Evolutionary conservation across 2,329 filamentous ascomycete species (phyloP).

Genomic region (Diaporthe australafricana): DNA sequence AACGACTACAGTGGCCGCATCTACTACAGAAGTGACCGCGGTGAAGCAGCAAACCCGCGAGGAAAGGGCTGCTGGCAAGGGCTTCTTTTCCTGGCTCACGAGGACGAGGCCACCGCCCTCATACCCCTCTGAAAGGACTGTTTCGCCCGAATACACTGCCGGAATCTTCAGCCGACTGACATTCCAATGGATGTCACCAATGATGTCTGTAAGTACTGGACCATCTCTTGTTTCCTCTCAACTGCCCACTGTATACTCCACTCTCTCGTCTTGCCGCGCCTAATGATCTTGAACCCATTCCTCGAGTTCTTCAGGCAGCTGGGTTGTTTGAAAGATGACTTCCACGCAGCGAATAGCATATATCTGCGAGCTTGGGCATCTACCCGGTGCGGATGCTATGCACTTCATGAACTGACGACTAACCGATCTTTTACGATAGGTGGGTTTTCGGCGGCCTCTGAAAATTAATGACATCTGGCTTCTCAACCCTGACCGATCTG

Average conservation of each 20-base stretch:
- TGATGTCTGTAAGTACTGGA: slow-evolving; percentile 20
- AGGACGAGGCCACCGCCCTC: slow-evolving; percentile 2
- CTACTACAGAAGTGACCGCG: neutral
- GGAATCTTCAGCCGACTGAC: slow-evolving; percentile 15
- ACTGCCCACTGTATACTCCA: too few relatives aligned
- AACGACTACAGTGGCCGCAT: neutral
- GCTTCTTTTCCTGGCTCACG: slow-evolving; percentile 9
- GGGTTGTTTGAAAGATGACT: neutral
- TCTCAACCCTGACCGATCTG: slow-evolving; percentile 84
- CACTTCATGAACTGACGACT: slow-evolving; percentile 56
- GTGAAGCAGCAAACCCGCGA: neutral
- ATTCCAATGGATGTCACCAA: slow-evolving; percentile 21
- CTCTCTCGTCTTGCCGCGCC: neutral
- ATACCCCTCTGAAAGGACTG: neutral
- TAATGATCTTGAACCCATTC: neutral
- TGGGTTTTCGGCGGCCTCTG: slow-evolving; percentile 86
- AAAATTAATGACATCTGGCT: slow-evolving; percentile 89
- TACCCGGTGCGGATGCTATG: neutral
- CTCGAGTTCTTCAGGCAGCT: neutral
- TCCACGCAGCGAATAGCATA: neutral
- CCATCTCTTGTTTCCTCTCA: neutral
- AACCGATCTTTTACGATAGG: slow-evolving; percentile 47
- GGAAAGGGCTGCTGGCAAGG: slow-evolving; percentile 7
- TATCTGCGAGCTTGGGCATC: slow-evolving; percentile 3
- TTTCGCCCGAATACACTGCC: slow-evolving; percentile 15